A percentile compares a stretch with the other conserved stretches of the same genome.
Evolutionary conservation across 1,139 yeast species (phyloP).

Genomic region (Kluyveromyces sp.): DNA sequence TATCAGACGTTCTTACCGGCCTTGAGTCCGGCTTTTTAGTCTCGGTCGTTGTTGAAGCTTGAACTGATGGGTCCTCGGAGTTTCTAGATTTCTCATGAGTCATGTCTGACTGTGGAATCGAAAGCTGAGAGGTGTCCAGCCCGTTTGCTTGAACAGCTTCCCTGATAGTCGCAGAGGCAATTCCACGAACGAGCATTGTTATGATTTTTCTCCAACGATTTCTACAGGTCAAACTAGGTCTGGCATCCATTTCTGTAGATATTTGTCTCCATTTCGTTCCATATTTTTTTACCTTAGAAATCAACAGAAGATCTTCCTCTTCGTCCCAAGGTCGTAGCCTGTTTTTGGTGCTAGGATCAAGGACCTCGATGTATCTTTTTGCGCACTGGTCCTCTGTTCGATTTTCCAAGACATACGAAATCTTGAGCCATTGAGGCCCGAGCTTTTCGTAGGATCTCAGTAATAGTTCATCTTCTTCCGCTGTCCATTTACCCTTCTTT

Average conservation of each 20-base stretch:
- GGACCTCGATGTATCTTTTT: slow-evolving; percentile 79
- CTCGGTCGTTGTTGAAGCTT: no score
- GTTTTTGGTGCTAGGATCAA: slow-evolving; percentile 72
- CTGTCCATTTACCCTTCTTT: slow-evolving; percentile 82
- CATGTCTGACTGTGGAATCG: neutral
- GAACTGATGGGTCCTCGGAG: neutral
- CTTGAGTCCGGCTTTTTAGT: no score
- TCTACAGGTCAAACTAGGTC: slow-evolving; percentile 86
- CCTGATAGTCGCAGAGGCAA: slow-evolving; percentile 26
- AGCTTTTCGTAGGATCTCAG: slow-evolving; percentile 55
- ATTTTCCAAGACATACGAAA: slow-evolving; percentile 67
- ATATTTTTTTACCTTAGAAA: slow-evolving; percentile 55
- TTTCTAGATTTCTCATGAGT: neutral
- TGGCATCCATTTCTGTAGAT: slow-evolving; percentile 59
- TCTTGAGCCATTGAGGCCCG: slow-evolving; percentile 86
- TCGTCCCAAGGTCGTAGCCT: slow-evolving; percentile 73
- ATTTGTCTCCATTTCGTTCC: slow-evolving; percentile 95
- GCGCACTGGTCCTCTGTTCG: slow-evolving; percentile 95
- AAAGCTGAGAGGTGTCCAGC: neutral
- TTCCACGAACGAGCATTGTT: slow-evolving; percentile 62
- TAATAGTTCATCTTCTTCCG: slow-evolving; percentile 67
- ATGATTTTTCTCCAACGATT: slow-evolving; percentile 88
- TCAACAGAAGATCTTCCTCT: slow-evolving; percentile 66
- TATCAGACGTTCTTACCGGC: no score
- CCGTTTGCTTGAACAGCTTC: slow-evolving; percentile 22